Conservation (phyloP, 176 grass and related monocot species). For the Lolium rigidum region DNA sequence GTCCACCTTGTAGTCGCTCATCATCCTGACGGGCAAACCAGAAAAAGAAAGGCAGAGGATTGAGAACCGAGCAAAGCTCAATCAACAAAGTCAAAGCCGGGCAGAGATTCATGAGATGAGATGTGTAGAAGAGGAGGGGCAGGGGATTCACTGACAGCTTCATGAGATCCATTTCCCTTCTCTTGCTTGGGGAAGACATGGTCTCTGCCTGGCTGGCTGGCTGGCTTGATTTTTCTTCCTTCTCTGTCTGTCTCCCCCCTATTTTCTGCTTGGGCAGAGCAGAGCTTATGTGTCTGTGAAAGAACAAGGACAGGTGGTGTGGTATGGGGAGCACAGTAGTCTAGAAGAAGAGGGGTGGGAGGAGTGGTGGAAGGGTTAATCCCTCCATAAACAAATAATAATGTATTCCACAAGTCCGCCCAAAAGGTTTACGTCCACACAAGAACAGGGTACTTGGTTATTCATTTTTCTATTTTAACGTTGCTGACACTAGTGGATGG, state of each 20-base stretch:
- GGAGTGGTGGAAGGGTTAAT: background rate
- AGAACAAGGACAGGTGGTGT: background rate
- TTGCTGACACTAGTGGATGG: too few species aligned
- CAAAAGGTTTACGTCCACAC: background rate
- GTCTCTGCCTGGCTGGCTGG: background rate
- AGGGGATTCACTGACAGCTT: constrained; percentile 43
- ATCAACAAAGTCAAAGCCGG: background rate
- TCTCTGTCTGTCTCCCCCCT: background rate
- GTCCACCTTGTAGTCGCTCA: constrained; percentile 75
- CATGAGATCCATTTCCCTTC: constrained; percentile 69
- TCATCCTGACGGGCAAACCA: constrained; percentile 47
- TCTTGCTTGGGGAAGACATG: constrained; percentile 69
- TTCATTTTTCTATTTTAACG: background rate
- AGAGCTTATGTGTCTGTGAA: background rate
- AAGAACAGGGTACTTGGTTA: background rate
- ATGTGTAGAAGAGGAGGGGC: background rate
- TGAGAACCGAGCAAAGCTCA: background rate
- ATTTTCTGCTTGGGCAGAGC: background rate
- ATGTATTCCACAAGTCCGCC: too few species aligned
- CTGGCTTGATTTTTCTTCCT: background rate
- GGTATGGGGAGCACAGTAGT: background rate
- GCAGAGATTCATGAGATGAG: background rate
- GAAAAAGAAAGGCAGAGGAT: background rate
- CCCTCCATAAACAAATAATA: background rate
- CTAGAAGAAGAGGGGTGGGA: background rate